Percentiles rank a stretch among this genome's conserved stretches.
Conservation (phyloP, 495 filamentous ascomycete species). For the Clohesyomyces aquaticus region DNA sequence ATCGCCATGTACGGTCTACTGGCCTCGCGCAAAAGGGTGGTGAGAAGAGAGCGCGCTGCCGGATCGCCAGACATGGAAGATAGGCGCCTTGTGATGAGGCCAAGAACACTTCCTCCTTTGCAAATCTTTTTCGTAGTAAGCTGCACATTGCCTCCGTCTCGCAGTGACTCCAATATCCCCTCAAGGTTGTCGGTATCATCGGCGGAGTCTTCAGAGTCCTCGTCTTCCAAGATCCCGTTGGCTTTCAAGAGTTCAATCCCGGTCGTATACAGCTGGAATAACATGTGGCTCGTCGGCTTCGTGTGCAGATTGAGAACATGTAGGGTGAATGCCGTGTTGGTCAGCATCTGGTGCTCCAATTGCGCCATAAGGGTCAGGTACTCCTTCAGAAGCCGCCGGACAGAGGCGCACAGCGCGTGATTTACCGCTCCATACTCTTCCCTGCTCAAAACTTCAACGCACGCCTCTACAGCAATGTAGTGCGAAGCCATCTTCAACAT, state of each 20-base stretch:
- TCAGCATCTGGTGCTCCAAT: conserved; percentile 87
- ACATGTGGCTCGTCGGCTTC: conserved; percentile 83
- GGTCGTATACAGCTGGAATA: conserved; percentile 83
- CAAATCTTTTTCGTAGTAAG: conserved; percentile 89
- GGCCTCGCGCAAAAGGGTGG: conserved; percentile 79
- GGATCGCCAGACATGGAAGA: conserved; percentile 92
- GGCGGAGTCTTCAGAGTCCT: conserved; percentile 73
- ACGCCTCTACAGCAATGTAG: conserved; percentile 86
- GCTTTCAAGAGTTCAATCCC: conserved; percentile 84
- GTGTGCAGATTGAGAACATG: conserved; percentile 92
- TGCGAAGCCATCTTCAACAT: conserved; percentile 97
- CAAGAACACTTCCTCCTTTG: conserved; percentile 89
- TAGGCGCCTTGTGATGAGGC: conserved; percentile 79
- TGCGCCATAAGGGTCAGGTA: conserved; percentile 92
- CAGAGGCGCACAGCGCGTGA: conserved; percentile 90
- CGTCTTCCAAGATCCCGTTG: conserved; percentile 85
- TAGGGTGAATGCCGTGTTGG: conserved; percentile 82
- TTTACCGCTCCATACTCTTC: conserved; percentile 96
- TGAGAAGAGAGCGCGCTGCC: conserved; percentile 76
- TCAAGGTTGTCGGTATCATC: conserved; percentile 84
- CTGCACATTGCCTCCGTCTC: conserved; percentile 78
- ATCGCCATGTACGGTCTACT: conserved; percentile 96
- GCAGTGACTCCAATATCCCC: conserved; percentile 80
- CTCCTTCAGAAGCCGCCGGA: conserved; percentile 87
- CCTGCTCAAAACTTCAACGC: conserved; percentile 89